Evolutionary conservation across 2,329 filamentous ascomycete genomes (phyloP), one percentile per base, ranked within the genome.

Genomic region (Monosporascus sp.): DNA sequence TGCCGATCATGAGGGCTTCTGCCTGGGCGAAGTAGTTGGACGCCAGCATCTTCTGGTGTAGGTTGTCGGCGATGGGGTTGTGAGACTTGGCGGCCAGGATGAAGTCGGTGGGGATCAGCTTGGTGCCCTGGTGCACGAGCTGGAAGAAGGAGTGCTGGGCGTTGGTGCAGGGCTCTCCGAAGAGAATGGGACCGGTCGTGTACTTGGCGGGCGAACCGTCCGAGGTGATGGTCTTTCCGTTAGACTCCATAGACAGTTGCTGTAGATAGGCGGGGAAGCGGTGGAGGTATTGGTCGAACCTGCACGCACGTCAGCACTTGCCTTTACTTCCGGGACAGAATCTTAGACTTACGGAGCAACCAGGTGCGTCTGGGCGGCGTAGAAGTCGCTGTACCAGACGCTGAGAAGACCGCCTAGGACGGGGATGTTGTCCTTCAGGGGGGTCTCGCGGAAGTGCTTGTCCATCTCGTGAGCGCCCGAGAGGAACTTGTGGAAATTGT

Each of bases 111-210:
- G 94, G 94, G 70, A 99, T 97, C 68, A 99, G 86, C 84, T 97
- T 97, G 65, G 94, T 99, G 67, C 94, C 94, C 76, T 99, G 94
- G 81, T 99, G 94, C 55, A 99, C 86, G 48, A 99, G 87, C 82
- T 99, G 94, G 87, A 96, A 99, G 86, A 99, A 99, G 57, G 94
- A 97, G 84, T 99, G 94, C 79, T 99, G 94, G 45, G 94, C 94
- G 71, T 99, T 99, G 72, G 94, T 99, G 75, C 91, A 95, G 51
- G 94, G 94, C 81, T 99, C 94, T 69, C 94, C 94, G 70, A 99
- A 99, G 59, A 99, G 79, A 70, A 99, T 93, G 51, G 94, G 85
- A 48, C 94, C 93, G 38, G 94, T 99, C 54, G 92, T 97, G 80
- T 99, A 99, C 78, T 96, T 96, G 69, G 96, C 92, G 56, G 95